A percentile compares a stretch with the other conserved stretches of the same genome.
Conservation (phyloP, 805 yeast genomes). For the Lachancea quebecensis region DNA sequence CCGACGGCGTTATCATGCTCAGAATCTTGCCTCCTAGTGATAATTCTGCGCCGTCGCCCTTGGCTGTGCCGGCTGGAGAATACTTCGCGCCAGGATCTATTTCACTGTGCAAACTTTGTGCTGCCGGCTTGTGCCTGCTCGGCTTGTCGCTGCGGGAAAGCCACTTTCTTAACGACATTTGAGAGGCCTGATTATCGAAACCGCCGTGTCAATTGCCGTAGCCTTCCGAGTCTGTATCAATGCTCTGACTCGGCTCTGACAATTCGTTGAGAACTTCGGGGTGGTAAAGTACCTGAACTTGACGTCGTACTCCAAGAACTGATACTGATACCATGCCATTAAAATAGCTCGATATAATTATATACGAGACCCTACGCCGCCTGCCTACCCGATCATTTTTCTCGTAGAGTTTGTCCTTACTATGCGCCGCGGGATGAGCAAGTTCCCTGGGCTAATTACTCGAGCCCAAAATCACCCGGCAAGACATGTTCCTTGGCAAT, state of each 20-base stretch:
- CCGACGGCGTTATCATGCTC: background rate
- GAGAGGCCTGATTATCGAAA: background rate
- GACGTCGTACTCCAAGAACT: no score
- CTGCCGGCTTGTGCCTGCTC: background rate
- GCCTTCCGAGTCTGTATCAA: background rate
- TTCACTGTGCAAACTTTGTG: background rate
- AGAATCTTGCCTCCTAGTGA: background rate
- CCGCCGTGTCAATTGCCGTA: background rate
- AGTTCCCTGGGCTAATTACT: no score
- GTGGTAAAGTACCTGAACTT: no score
- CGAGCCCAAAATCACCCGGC: no score
- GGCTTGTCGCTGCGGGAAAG: conserved; percentile 6
- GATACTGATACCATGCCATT: no score
- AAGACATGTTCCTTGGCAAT: no score
- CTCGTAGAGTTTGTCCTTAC: no score
- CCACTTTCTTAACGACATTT: conserved; percentile 7
- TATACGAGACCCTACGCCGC: no score
- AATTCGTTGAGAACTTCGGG: no score
- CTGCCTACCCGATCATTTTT: no score
- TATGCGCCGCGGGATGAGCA: no score
- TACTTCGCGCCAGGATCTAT: background rate
- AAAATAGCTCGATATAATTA: no score
- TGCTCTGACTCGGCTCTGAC: background rate
- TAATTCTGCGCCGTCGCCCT: background rate
- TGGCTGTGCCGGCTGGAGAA: background rate